Conservation (phyloP, 1,284 basidiomycete genomes). For the Trichosporon asahii region DNA sequence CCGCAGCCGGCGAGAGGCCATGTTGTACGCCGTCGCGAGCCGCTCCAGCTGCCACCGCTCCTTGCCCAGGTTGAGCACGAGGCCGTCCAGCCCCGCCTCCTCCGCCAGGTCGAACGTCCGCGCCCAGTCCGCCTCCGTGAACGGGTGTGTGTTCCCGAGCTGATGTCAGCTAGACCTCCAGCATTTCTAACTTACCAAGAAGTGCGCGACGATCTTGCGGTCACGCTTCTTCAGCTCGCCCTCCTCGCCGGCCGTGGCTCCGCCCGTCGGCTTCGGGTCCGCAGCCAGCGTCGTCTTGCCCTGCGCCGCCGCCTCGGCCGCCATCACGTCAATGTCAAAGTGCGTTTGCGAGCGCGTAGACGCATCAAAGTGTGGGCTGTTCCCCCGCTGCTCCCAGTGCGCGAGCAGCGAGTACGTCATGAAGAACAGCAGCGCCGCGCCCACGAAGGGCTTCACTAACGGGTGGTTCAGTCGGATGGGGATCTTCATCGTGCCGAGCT, state of each 20-base stretch:
- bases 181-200: constrained; percentile 41
- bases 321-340: constrained; percentile 14
- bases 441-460: constrained; percentile 18
- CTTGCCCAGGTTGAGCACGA: constrained; percentile 50
- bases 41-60: constrained; percentile 51
- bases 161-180: constrained; percentile 18
- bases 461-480: constrained; percentile 16
- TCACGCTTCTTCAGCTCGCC: constrained; percentile 3
- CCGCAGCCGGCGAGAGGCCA: constrained; percentile 17
- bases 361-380: constrained; percentile 8
- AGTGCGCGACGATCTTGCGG: constrained; percentile 46
- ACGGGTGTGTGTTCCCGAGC: constrained; percentile 52
- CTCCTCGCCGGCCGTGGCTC: background rate
- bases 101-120: constrained; percentile 42
- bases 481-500: constrained; percentile 2
- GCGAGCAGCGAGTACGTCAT: constrained; percentile 22
- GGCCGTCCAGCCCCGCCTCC: constrained; percentile 47
- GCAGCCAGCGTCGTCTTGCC: background rate
- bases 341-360: background rate
- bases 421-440: constrained; percentile 19
- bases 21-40: constrained; percentile 38
- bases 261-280: background rate
- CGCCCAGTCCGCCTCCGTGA: constrained; percentile 43
- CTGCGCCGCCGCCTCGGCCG: constrained; percentile 7
- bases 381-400: constrained; percentile 24